These are phyloP conservation scores for Xerocomellus chrysenteron DNA, from an alignment of 768 basidiomycete species.

Conservation along the genomic window DNA sequence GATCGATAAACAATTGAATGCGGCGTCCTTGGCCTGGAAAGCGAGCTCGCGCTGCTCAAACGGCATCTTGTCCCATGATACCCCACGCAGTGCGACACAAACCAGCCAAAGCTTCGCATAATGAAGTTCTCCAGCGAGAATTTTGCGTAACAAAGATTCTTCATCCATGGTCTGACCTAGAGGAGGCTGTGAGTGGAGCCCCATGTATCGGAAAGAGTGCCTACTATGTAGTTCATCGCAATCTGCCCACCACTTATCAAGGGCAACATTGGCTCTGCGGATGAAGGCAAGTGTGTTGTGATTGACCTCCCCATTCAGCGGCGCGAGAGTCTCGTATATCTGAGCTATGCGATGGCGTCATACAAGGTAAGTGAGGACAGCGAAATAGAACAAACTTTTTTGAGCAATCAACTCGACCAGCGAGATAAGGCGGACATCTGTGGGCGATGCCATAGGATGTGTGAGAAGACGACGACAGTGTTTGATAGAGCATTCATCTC, in stretches of 20 bases:
- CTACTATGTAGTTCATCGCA: slow-evolving; percentile 83
- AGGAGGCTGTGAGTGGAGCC: slow-evolving; percentile 6
- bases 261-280: slow-evolving; percentile 77
- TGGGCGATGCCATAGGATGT: slow-evolving; percentile 86
- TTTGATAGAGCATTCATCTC: slow-evolving; percentile 84
- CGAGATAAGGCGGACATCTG: slow-evolving; percentile 85
- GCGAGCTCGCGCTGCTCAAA: slow-evolving; percentile 93
- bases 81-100: slow-evolving; percentile 87
- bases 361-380: not conserved
- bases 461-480: slow-evolving; percentile 79
- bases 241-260: slow-evolving; percentile 90
- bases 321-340: slow-evolving; percentile 87
- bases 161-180: slow-evolving; percentile 80
- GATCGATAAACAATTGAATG: slow-evolving; percentile 78
- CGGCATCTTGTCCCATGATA: slow-evolving; percentile 94
- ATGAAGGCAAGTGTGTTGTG: slow-evolving; percentile 84
- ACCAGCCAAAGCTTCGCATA: slow-evolving; percentile 96
- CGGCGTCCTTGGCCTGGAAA: slow-evolving; percentile 93
- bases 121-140: slow-evolving; percentile 84
- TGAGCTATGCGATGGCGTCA: slow-evolving; percentile 55
- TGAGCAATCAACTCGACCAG: slow-evolving; percentile 88
- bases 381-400: slow-evolving; percentile 59
- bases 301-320: slow-evolving; percentile 83
- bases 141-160: slow-evolving; percentile 80
- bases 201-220: not conserved